Percentiles rank a stretch among this genome's conserved stretches.
These are phyloP conservation scores for Cardamine resedifolia DNA, from an alignment of 345 rosid genomes.

Conservation along the genomic window DNA sequence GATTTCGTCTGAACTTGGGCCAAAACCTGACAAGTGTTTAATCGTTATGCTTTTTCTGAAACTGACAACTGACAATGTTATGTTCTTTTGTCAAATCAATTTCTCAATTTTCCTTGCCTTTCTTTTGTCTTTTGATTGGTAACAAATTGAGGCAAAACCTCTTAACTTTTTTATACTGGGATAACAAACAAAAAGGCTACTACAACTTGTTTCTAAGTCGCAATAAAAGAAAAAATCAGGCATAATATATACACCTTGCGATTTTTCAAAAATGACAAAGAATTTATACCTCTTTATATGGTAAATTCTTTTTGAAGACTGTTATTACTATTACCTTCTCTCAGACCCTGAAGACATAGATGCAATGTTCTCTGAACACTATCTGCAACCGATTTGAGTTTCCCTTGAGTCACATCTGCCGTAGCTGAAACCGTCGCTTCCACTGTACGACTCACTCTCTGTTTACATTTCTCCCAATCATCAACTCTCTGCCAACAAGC, in stretches of 20 bases:
- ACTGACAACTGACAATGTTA: background rate
- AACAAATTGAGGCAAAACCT: constrained; percentile 4
- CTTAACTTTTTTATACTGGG: background rate
- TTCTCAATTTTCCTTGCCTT: background rate
- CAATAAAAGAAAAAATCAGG: background rate
- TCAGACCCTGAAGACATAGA: constrained; percentile 70
- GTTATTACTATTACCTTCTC: constrained; percentile 51
- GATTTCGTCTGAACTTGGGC: background rate
- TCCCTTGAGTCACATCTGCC: constrained; percentile 66
- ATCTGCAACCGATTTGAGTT: constrained; percentile 79
- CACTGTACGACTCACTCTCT: constrained; percentile 65
- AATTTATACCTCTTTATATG: constrained; percentile 4
- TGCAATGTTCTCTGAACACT: constrained; percentile 70
- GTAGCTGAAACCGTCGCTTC: constrained; percentile 52
- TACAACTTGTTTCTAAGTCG: background rate
- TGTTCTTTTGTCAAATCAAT: background rate
- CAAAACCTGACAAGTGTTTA: no score
- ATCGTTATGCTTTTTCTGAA: background rate
- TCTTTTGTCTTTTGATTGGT: background rate
- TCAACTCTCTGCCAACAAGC: constrained; percentile 83
- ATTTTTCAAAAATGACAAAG: constrained; percentile 30
- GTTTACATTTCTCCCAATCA: constrained; percentile 95
- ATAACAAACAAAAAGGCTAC: constrained; percentile 13
- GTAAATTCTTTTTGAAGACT: constrained; percentile 37
- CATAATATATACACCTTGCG: constrained; percentile 25